Conservation (phyloP, 108 stramenopile genomes). For the Chaetoceros muelleri region DNA sequence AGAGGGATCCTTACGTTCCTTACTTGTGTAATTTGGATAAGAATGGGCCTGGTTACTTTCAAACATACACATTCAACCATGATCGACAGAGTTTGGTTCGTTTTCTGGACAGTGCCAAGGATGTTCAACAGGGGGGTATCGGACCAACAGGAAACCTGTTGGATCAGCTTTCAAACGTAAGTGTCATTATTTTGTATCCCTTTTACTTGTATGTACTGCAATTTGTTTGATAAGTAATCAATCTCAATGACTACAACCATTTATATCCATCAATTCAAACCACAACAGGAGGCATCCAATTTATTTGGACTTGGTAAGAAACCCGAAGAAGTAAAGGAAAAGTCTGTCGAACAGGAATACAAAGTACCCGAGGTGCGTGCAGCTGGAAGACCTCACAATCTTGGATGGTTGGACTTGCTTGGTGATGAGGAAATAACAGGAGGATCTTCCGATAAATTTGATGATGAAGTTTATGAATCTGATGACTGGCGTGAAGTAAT, state of each 20-base stretch:
- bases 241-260: too few relatives aligned
- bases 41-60: conserved; percentile 63
- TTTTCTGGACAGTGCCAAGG: conserved; percentile 51
- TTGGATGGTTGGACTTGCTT: conserved; percentile 65
- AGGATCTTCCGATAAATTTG: conserved; percentile 17
- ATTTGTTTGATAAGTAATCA: neutral
- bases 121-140: conserved; percentile 16
- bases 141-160: neutral
- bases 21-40: conserved; percentile 41
- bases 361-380: conserved; percentile 55
- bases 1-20: conserved; percentile 48
- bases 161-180: neutral
- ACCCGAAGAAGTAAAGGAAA: conserved; percentile 9
- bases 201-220: neutral
- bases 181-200: neutral
- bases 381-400: conserved; percentile 62
- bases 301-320: conserved; percentile 8
- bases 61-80: conserved; percentile 78
- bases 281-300: conserved; percentile 13
- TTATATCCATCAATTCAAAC: too few relatives aligned
- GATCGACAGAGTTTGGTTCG: conserved; percentile 50
- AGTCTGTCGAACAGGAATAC: conserved; percentile 17
- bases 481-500: neutral
- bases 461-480: conserved; percentile 14
- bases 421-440: conserved; percentile 28